Base-by-base conservation (phyloP, 352 stramenopile species). In the Globisporangium heterothallicum region DNA sequence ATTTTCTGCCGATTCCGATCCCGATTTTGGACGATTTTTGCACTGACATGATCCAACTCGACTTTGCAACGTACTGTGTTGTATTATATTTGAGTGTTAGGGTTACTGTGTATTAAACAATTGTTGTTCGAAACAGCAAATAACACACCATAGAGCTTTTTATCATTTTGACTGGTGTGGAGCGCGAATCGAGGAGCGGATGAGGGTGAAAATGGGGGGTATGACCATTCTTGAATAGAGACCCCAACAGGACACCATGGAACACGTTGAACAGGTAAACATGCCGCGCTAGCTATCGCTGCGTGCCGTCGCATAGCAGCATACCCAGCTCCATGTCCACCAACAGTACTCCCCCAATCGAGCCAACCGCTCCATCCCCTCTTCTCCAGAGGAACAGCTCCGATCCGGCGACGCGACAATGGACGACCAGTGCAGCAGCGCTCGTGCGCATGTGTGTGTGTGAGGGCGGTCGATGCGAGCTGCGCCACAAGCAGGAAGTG, bases 251-350 rank as follows among this genome's bases (percentile, higher is more conserved):
- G 36, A 43, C 56, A 63, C 43, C 49, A 63, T 63, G 56, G 56
- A 63, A 44, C 56, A 63, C 56, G 25, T 62, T 24, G 56, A 62
- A 6, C 56, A 62, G 56, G 56, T 62, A 56, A 43, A 19, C 36
- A 8, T 19, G 35, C 14, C 45, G 53, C 29, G n/a, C 19, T 46
- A 13, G 6, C n/a, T n/a, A 45, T 41, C 32, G 9, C 25, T 26
- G 6, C 25, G 34, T 43, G 9, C 22, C 18, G 18, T 21, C 32
- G 30, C 21, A 8, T 24, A 42, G 25, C 49, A 55, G 48, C 27
- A 42, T 25, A 26, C 25, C 27, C 45, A 49, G 29, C 30, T 27
- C 14, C 35, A 19, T 38, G 22, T 2, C 14, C 16, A n/a, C 6
- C 29, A 44, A 6, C 22, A 7, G 46, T 18, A 1, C 13, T 41